phyloP scores from a whole-genome alignment of 202 grass and related monocot genomes.

The Musa balbisiana region DNA sequence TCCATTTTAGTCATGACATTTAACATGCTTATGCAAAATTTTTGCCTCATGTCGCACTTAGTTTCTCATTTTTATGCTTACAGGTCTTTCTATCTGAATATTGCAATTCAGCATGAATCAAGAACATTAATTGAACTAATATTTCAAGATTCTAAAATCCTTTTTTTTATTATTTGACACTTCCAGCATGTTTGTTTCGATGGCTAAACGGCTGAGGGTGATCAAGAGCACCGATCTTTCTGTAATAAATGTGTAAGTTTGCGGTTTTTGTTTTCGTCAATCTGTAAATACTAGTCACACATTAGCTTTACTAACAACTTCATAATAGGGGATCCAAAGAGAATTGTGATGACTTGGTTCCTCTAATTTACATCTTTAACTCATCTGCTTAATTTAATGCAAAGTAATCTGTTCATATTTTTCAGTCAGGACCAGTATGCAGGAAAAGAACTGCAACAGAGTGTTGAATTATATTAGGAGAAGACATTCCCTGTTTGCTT shows the following conservation, averaged over 20 bases:
- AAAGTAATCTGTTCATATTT: not conserved
- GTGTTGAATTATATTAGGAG: not conserved
- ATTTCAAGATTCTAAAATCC: not conserved
- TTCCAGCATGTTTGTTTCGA: constrained; percentile 3
- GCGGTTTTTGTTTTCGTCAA: not conserved
- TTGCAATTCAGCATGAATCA: not conserved
- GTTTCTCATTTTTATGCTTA: too few species aligned
- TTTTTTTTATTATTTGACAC: not conserved
- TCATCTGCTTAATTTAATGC: not conserved
- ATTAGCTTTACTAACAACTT: not conserved
- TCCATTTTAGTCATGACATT: too few species aligned
- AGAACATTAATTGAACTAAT: not conserved
- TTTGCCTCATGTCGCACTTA: too few species aligned
- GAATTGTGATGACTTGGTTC: not conserved
- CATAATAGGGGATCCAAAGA: not conserved
- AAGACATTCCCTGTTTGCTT: not conserved
- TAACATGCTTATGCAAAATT: too few species aligned
- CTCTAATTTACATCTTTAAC: not conserved
- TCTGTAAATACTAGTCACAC: not conserved
- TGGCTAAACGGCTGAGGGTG: constrained; percentile 3
- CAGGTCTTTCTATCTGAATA: too few species aligned
- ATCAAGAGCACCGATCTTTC: not conserved
- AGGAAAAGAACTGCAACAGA: not conserved
- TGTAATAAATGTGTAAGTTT: not conserved
- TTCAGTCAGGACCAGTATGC: not conserved